Base-by-base conservation (phyloP, 169 alveolate genomes). In the Plasmodium fragile region DNA sequence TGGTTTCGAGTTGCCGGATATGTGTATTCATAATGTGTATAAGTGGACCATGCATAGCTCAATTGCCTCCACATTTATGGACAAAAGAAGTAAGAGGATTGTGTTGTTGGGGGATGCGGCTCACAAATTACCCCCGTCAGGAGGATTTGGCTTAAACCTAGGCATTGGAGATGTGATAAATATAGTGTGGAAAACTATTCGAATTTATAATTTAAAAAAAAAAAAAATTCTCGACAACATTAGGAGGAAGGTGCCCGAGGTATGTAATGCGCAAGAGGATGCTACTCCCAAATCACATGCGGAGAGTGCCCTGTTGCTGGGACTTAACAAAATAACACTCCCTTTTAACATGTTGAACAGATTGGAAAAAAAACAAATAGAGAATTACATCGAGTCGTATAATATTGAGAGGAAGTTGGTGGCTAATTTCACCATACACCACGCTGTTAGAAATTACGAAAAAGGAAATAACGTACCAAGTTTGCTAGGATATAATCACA, bases 91-190 rank as follows among this genome's bases (percentile, higher is more conserved):
- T 32, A 82, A 91, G 55, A 73, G 97, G 25, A 92, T 97, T 45
- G 75, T 97, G 53, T 82, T 98, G 30, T 96, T 96, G n/a, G 99
- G 99, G 18, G 99, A 98, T 83, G 95, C 99, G 36, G 99, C 99
- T 4, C 99, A 98, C 91, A 93, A 97, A 13, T 93, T 98, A 32
- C 99, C 99, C 0, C 99, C 99, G 0, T 97, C 99, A 2, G 99
- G 99, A 0, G 99, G 99, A 16, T 97, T 97, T 84, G 99, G 99
- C 22, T 96, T 98, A 98, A 98, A 98, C 71, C 83, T 98, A 82
- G 99, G 99, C 45, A 93, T 98, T 52, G 98, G 98, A 10, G 99
- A 98, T 95, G 97, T 95, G 6, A 69, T 96, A 34, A 96, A 95
- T 79, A 94, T 97, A 71, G 95, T 95, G 22, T 96, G 98, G 97